Evolutionary conservation across 768 basidiomycete genomes (phyloP), one percentile per base, ranked within the genome.

Genomic region (Suillus tomentosus): DNA sequence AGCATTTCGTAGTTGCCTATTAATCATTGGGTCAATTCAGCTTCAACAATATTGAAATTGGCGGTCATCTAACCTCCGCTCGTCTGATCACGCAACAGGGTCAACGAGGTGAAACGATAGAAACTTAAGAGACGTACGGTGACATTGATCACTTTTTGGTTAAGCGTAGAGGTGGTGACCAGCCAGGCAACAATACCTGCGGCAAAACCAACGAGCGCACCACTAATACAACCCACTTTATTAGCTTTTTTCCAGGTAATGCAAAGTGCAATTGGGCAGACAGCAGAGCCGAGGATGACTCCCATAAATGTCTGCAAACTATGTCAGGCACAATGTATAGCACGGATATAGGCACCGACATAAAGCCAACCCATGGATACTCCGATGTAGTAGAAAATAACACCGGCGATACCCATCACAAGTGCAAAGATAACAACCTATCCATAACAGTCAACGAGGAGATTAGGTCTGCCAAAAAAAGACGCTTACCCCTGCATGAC

Each of bases 311-410:
- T 91, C 91, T 92, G 63, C 37, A n/a, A 13, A 14, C 47, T 10
- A 56, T 37, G 51, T 57, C 57, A 61, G 43, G 11, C 54, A 34
- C 39, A n/a, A 57, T 31, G 3, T 36, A 2, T n/a, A 22, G 40
- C 15, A 24, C 13, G 5, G 34, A 48, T n/a, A n/a, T 27, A 40
- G 8, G 45, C 27, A 81, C 89, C 58, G 67, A 92, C 90, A 68
- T 95, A 95, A 62, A 96, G 87, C 92, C 94, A 96, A 24, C 94
- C 94, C 90, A 96, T 90, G 31, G 90, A 92, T 34, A 96, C 88
- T 8, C 94, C 94, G 67, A 95, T 94, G 73, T 91, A 95, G 77
- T 80, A 93, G 81, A 96, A 96, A 60, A 94, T 89, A 37, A 91
- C 74, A 0, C 94, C 94, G 0, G 90, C 88, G n/a, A 94, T 69